Conservation (phyloP, 495 filamentous ascomycete genomes). For the Aspergillus biplanus region DNA sequence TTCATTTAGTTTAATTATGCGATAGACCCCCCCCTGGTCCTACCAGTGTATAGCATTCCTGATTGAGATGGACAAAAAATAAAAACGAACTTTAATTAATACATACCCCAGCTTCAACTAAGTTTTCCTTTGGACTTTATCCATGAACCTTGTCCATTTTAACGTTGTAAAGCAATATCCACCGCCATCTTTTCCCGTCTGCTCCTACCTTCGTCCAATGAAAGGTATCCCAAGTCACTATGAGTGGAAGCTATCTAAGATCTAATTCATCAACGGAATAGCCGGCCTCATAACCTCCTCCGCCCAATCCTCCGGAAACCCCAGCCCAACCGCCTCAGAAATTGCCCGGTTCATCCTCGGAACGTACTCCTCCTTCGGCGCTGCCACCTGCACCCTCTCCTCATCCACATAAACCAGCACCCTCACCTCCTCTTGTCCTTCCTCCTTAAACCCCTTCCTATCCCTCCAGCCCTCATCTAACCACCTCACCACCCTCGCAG, state of each 20-base stretch:
- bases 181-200: no score
- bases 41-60: conserved; percentile 18
- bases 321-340: conserved; percentile 58
- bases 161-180: neutral
- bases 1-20: conserved; percentile 12
- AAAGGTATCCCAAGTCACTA: neutral
- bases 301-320: conserved; percentile 61
- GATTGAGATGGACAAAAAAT: neutral
- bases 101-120: neutral
- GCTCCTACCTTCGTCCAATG: neutral
- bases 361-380: conserved; percentile 66
- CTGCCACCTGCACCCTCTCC: conserved; percentile 32
- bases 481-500: conserved; percentile 39
- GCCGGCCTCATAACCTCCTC: conserved; percentile 59
- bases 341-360: conserved; percentile 70
- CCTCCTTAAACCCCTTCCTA: conserved; percentile 13
- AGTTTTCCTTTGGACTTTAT: no score
- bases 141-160: no score
- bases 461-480: conserved; percentile 30
- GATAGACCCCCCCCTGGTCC: conserved; percentile 10
- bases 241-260: neutral
- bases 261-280: conserved; percentile 43
- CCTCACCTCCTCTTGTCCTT: conserved; percentile 41
- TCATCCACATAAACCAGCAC: conserved; percentile 63
- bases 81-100: neutral